Percentiles rank a stretch among this genome's conserved stretches.
Conservation (phyloP, 331 rosid species). For the Acacia pycnantha region DNA sequence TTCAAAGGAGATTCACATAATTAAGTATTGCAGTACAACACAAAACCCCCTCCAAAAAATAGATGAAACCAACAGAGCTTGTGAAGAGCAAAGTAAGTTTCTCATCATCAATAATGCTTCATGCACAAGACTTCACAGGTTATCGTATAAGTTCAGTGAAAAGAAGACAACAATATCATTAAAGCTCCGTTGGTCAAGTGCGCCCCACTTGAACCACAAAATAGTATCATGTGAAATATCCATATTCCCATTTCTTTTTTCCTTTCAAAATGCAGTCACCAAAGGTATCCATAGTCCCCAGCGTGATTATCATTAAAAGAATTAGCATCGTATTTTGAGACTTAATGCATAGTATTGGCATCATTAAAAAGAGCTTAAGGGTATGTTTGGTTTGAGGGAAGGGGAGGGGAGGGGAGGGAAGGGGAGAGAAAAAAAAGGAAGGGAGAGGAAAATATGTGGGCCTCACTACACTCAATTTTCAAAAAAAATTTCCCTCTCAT, state of each 20-base stretch:
- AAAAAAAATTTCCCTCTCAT: too few species aligned
- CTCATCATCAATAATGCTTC: conserved; percentile 7
- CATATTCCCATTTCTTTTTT: conserved; percentile 1
- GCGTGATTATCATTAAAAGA: conserved; percentile 8
- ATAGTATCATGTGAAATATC: not conserved
- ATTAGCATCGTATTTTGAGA: conserved; percentile 7
- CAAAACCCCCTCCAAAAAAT: conserved; percentile 19
- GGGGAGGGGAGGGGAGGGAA: too few species aligned
- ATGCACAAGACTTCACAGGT: conserved; percentile 17
- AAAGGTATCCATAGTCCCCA: conserved; percentile 10
- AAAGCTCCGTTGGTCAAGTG: conserved; percentile 11
- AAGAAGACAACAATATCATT: conserved; percentile 10
- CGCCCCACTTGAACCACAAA: not conserved
- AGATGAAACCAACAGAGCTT: conserved; percentile 5
- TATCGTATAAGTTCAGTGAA: not conserved
- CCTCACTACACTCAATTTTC: too few species aligned
- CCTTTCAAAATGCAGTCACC: conserved; percentile 7
- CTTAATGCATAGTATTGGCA: not conserved
- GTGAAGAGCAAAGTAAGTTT: conserved; percentile 3
- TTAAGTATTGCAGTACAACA: conserved; percentile 12
- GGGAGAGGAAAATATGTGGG: too few species aligned
- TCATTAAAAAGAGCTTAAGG: not conserved
- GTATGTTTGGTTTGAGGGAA: too few species aligned
- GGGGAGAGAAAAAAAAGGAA: too few species aligned
- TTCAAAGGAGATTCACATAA: conserved; percentile 44